phyloP scores from a whole-genome alignment of 768 basidiomycete genomes.

The Cantharellus anzutake region DNA sequence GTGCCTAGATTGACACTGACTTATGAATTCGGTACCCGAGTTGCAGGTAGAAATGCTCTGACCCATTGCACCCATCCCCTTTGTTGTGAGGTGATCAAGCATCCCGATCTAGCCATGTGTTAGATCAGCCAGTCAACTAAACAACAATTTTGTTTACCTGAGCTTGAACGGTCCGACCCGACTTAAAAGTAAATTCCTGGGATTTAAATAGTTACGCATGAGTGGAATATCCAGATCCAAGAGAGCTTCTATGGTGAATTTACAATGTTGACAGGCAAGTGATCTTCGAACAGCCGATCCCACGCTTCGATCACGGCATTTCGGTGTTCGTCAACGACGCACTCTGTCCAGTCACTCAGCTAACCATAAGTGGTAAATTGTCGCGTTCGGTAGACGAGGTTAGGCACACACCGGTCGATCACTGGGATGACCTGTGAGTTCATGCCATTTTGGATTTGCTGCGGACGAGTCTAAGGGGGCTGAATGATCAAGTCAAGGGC shows the following conservation, averaged over 20 bases:
- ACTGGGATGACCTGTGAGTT: conserved; percentile 3
- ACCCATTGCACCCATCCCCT: too few species aligned
- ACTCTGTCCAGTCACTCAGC: background rate
- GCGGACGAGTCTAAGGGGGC: too few species aligned
- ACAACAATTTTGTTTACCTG: background rate
- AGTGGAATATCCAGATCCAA: too few species aligned
- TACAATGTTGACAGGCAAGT: background rate
- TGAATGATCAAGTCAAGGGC: too few species aligned
- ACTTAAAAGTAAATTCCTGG: background rate
- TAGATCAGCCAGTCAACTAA: too few species aligned
- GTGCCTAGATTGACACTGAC: background rate
- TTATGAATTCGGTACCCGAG: background rate
- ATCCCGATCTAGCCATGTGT: too few species aligned
- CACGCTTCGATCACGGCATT: background rate
- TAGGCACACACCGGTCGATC: background rate
- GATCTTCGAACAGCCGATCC: background rate
- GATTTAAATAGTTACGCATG: too few species aligned
- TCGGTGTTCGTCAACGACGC: background rate
- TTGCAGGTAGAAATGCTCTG: too few species aligned
- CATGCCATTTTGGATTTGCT: conserved; percentile 6
- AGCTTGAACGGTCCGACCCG: background rate
- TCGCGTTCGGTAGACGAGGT: background rate
- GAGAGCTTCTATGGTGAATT: background rate
- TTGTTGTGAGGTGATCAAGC: too few species aligned
- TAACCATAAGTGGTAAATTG: background rate